These are phyloP conservation scores for Aegilops longissima DNA, from an alignment of 176 grass and related monocot species.

Conservation along the genomic window DNA sequence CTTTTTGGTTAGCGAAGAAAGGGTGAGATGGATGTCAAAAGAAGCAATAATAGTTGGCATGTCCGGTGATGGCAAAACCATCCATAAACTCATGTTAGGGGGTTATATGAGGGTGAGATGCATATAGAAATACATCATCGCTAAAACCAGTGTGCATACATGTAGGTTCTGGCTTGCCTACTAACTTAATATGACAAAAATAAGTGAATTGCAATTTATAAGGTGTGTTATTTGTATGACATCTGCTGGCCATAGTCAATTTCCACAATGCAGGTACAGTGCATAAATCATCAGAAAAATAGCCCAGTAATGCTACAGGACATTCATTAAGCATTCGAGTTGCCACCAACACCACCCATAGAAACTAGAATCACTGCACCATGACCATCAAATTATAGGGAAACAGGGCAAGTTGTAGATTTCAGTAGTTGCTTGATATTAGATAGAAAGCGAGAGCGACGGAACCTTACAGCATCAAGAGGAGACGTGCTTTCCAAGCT, in stretches of 20 bases:
- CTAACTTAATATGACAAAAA: neutral
- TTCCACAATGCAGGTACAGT: neutral
- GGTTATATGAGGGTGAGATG: neutral
- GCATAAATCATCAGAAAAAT: neutral
- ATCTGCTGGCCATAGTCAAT: neutral
- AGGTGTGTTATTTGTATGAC: neutral
- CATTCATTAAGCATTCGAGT: conserved; percentile 8
- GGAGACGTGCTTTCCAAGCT: conserved; percentile 74
- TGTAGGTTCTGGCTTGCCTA: neutral
- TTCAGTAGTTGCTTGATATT: neutral
- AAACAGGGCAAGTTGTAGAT: neutral
- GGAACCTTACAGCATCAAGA: conserved; percentile 67
- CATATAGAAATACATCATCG: neutral
- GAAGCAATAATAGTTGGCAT: neutral
- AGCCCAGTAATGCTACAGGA: neutral
- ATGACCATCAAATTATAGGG: neutral
- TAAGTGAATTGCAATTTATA: neutral
- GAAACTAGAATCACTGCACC: neutral
- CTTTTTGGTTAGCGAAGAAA: neutral
- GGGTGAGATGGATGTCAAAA: neutral
- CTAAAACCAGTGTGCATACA: neutral
- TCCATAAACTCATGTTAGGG: neutral
- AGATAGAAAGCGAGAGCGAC: neutral
- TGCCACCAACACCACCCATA: neutral
- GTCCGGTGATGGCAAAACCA: neutral